phyloP scores from a whole-genome alignment of 2,329 filamentous ascomycete species.

The Colletotrichum spinosum region DNA sequence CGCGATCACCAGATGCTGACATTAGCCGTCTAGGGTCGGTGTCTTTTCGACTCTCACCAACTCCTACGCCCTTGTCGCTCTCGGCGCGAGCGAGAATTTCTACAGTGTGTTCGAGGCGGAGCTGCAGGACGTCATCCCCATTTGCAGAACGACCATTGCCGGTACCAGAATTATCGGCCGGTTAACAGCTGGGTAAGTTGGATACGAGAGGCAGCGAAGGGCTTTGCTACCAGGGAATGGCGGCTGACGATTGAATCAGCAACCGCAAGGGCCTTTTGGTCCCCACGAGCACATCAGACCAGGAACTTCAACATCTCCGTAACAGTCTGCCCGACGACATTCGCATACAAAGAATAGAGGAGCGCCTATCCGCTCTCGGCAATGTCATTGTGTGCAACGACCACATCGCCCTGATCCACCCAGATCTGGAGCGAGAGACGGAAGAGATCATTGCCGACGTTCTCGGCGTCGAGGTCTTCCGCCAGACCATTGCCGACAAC shows the following conservation, averaged over 20 bases:
- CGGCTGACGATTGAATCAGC: conserved; percentile 54
- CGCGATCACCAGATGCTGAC: conserved; percentile 38
- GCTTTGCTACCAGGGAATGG: no score
- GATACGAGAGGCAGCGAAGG: neutral
- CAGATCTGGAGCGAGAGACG: conserved; percentile 95
- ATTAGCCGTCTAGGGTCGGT: conserved; percentile 76
- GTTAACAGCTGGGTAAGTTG: conserved; percentile 84
- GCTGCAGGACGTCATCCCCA: conserved; percentile 96
- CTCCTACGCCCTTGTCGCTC: conserved; percentile 92
- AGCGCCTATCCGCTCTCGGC: conserved; percentile 92
- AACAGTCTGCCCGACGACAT: conserved; percentile 93
- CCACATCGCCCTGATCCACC: conserved; percentile 95
- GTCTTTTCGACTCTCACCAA: conserved; percentile 98
- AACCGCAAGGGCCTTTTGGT: conserved; percentile 98
- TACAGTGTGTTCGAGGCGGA: conserved; percentile 99
- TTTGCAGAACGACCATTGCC: conserved; percentile 95
- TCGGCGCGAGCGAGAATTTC: conserved; percentile 98
- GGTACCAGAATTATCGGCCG: conserved; percentile 96
- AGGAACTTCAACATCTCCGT: conserved; percentile 96
- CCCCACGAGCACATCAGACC: conserved; percentile 94
- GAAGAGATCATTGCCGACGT: conserved; percentile 99
- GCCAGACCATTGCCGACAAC: conserved; percentile 96
- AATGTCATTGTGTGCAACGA: conserved; percentile 98
- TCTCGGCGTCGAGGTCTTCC: conserved; percentile 87
- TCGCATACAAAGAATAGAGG: conserved; percentile 97